Evolutionary conservation across 2,329 filamentous ascomycete genomes (phyloP).

Genomic region (Hymenoscyphus infarciens): DNA sequence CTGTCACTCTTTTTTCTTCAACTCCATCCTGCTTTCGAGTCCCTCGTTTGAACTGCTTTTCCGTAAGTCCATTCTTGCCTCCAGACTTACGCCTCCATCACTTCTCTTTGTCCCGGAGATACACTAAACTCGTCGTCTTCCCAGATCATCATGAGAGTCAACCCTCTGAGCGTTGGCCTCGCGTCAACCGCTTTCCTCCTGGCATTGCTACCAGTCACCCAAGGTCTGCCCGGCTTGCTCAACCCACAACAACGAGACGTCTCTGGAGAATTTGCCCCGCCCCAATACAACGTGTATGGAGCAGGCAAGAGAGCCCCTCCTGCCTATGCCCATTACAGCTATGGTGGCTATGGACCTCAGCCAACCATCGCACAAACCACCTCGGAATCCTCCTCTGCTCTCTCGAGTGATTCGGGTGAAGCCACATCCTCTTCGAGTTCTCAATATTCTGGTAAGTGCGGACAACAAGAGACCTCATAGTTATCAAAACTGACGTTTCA

Average conservation of each 20-base stretch:
- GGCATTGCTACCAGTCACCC: conserved; percentile 18
- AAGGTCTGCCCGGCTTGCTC: conserved; percentile 29
- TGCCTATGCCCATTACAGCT: conserved; percentile 27
- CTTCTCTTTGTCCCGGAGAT: neutral
- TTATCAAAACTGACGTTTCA: neutral
- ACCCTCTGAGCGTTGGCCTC: conserved; percentile 17
- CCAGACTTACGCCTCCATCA: neutral
- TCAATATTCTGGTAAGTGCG: conserved; percentile 3
- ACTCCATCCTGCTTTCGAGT: neutral
- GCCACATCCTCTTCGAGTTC: conserved; percentile 7
- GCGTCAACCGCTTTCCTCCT: conserved; percentile 22
- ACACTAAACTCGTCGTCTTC: neutral
- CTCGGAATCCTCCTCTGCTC: neutral
- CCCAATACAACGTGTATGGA: conserved; percentile 28
- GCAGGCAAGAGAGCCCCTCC: conserved; percentile 4
- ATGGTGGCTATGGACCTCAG: conserved; percentile 28
- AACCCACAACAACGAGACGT: conserved; percentile 20
- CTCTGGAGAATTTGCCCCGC: conserved; percentile 21
- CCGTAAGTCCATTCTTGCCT: conserved; percentile 5
- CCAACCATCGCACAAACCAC: conserved; percentile 23
- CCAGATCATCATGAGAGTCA: conserved; percentile 30
- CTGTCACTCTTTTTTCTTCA: conserved; percentile 18
- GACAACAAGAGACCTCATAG: neutral
- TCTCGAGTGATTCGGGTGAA: conserved; percentile 5
- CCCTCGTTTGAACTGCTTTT: neutral